These are phyloP conservation scores for Ustilago cynodontis DNA, from an alignment of 1,284 basidiomycete species.

Conservation along the genomic window DNA sequence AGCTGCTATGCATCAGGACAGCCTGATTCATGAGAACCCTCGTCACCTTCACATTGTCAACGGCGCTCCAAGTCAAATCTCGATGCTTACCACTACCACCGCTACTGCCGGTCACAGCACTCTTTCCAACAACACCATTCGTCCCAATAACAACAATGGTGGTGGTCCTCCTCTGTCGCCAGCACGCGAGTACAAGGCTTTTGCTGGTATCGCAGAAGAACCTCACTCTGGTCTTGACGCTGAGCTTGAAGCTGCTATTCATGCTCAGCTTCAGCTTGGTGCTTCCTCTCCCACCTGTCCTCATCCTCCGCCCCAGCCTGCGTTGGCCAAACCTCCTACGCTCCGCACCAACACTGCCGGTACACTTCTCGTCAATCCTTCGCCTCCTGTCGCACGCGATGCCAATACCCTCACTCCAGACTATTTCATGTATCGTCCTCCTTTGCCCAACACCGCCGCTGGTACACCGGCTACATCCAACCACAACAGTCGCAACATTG, in stretches of 20 bases:
- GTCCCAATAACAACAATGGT: neutral
- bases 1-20: conserved; percentile 70
- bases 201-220: conserved; percentile 56
- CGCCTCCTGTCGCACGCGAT: conserved; percentile 38
- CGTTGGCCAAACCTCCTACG: conserved; percentile 31
- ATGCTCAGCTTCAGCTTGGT: conserved; percentile 29
- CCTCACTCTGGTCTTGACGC: conserved; percentile 18
- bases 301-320: conserved; percentile 18
- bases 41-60: conserved; percentile 63
- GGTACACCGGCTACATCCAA: conserved; percentile 20
- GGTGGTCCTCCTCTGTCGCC: conserved; percentile 19
- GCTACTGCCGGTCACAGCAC: conserved; percentile 57
- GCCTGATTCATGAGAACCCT: conserved; percentile 71
- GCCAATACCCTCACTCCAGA: conserved; percentile 34
- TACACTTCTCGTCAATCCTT: conserved; percentile 55
- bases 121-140: conserved; percentile 36
- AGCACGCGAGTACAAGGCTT: conserved; percentile 31
- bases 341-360: conserved; percentile 60
- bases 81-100: conserved; percentile 54
- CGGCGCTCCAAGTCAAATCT: conserved; percentile 55
- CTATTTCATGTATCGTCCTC: conserved; percentile 54
- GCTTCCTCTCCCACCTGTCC: neutral
- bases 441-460: conserved; percentile 27
- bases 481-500: conserved; percentile 58
- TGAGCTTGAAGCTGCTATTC: conserved; percentile 38